These are phyloP conservation scores for Hypoxylon sp. DNA, from an alignment of 2,329 filamentous ascomycete species.

Conservation along the genomic window DNA sequence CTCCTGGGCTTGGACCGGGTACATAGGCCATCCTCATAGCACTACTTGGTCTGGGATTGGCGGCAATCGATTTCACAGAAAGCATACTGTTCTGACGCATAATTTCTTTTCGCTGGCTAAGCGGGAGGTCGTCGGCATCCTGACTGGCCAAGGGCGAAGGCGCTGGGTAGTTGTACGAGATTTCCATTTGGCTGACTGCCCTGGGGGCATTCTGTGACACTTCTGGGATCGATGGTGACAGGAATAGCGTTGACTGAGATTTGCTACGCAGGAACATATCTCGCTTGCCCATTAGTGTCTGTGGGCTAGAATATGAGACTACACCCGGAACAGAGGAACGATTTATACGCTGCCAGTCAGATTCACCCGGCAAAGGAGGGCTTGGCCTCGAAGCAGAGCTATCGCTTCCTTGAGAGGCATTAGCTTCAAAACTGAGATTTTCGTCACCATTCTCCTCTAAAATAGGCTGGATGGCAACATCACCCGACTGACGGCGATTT, in stretches of 20 bases:
- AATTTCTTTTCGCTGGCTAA: constrained; percentile 76
- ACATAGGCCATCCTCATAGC: constrained; percentile 32
- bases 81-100: constrained; percentile 68
- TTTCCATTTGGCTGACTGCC: constrained; percentile 60
- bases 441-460: constrained; percentile 59
- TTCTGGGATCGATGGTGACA: constrained; percentile 50
- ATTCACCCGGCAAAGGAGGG: constrained; percentile 41
- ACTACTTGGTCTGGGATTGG: constrained; percentile 36
- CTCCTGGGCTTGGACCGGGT: constrained; percentile 30
- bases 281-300: constrained; percentile 70
- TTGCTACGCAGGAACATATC: constrained; percentile 69
- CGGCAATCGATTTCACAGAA: constrained; percentile 40
- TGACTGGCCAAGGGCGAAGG: constrained; percentile 51
- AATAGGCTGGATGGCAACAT: constrained; percentile 58
- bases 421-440: constrained; percentile 18
- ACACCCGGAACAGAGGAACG: constrained; percentile 60
- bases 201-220: constrained; percentile 41
- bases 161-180: constrained; percentile 58
- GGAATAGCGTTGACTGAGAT: constrained; percentile 61
- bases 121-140: constrained; percentile 77
- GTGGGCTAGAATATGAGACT: constrained; percentile 66
- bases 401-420: constrained; percentile 43
- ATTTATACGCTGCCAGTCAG: constrained; percentile 27
- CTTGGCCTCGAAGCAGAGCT: constrained; percentile 29
- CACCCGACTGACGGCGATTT: constrained; percentile 50